Base-by-base conservation (phyloP, 768 basidiomycete species). In the Scleroderma bovista region DNA sequence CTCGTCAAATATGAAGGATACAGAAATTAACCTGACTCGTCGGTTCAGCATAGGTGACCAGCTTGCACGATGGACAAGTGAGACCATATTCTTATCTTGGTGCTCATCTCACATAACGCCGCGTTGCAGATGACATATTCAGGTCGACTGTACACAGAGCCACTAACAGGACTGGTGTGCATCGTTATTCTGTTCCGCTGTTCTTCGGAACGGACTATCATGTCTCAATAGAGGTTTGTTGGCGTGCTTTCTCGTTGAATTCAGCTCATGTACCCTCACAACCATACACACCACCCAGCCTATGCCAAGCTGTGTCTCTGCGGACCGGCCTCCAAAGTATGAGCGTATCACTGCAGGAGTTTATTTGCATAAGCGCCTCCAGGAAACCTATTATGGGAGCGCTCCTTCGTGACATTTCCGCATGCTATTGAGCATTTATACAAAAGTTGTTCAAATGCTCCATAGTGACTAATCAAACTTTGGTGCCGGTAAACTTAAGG, bases 181-280 rank as follows among this genome's bases (percentile, higher is more conserved):
- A 73, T 17, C 77, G 93, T 22, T 93, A 88, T 65, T 91, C 89
- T 0, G 88, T 93, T 19, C 92, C 93, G 0, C 71, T 93, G 23
- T 95, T 96, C 71, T 93, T 93, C 55, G 92, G 93, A 3, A 85
- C 84, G 12, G 89, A 94, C 61, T 92, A 93, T 60, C 79, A 93
- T 54, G 88, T 93, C 4, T 72, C 69, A 47, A 73, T 95, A 2
- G 84, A 89, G 77, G 89, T 89, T 50, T 8, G 76, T 56, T 24
- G 12, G 24, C 23, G 3, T 15, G 15, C 33, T 24, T 43, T 9
- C 15, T 8, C 2, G 20, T 32, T n/a, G 9, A 29, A 9, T 29
- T 29, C 26, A 29, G 9, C 9, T 9, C 26, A 29, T 29, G n/a
- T n/a, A n/a, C n/a, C n/a, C n/a, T n/a, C n/a, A n/a, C n/a, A n/a